Percentiles rank a stretch among this genome's conserved stretches.
Conservation (phyloP, 805 yeast genomes). For the Clavispora fructus region DNA sequence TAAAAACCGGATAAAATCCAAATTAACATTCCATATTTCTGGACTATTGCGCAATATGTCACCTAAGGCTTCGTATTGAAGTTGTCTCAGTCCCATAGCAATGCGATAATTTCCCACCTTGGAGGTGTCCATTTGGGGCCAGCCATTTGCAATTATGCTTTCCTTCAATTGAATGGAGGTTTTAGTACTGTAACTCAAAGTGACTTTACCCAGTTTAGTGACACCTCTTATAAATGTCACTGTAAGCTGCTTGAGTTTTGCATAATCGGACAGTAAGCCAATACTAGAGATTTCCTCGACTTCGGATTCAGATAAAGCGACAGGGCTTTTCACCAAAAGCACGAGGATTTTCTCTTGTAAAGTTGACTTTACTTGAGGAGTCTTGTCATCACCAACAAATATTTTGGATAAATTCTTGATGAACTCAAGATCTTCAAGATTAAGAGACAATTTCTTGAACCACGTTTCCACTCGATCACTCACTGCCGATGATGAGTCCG, state of each 20-base stretch:
- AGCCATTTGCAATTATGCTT: constrained; percentile 51
- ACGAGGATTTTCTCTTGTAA: constrained; percentile 54
- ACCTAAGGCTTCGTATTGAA: constrained; percentile 78
- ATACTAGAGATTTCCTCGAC: constrained; percentile 49
- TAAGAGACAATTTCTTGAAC: constrained; percentile 45
- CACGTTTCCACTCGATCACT: constrained; percentile 50
- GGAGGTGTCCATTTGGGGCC: constrained; percentile 44
- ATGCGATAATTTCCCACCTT: constrained; percentile 33
- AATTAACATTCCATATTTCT: constrained; percentile 36
- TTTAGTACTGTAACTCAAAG: constrained; percentile 3
- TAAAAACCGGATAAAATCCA: constrained; percentile 56
- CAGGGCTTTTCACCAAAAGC: constrained; percentile 46
- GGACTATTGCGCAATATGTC: constrained; percentile 49
- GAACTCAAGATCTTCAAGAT: constrained; percentile 45
- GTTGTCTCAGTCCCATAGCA: constrained; percentile 44
- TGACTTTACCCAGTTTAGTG: constrained; percentile 14
- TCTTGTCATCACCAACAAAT: constrained; percentile 44
- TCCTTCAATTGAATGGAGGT: constrained; percentile 32
- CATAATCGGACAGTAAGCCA: constrained; percentile 55
- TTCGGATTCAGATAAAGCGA: constrained; percentile 38
- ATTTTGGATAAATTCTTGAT: constrained; percentile 42
- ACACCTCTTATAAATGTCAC: constrained; percentile 65
- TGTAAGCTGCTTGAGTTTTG: constrained; percentile 50
- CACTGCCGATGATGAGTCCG: constrained; percentile 52
- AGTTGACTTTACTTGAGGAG: constrained; percentile 49